Conservation (phyloP, 331 rosid genomes). For the Rosa hybrid region DNA sequence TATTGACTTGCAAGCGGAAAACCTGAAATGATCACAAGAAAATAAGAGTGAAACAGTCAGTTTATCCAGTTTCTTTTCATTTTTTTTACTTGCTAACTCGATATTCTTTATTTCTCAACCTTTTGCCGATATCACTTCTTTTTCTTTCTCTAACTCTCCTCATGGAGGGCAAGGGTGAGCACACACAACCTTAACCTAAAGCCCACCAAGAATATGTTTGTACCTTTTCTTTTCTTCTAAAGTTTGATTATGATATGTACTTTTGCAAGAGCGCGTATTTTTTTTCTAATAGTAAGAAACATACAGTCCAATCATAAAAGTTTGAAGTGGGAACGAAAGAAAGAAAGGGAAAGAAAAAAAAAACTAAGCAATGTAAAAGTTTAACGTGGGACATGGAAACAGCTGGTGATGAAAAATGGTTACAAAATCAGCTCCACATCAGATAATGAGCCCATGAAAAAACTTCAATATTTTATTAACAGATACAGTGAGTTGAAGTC, state of each 20-base stretch:
- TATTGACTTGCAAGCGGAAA: constrained; percentile 95
- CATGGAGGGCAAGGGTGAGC: background rate
- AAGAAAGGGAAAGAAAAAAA: background rate
- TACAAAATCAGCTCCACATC: background rate
- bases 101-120: background rate
- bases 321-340: background rate
- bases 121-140: background rate
- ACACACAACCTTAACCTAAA: background rate
- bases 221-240: background rate
- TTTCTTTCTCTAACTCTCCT: background rate
- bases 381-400: background rate
- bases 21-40: constrained; percentile 67
- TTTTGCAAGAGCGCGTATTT: background rate
- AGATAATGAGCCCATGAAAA: background rate
- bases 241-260: background rate
- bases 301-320: background rate
- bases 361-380: background rate
- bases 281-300: background rate
- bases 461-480: background rate
- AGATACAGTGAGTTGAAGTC: background rate
- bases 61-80: constrained; percentile 17
- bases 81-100: constrained; percentile 6
- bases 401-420: background rate
- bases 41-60: constrained; percentile 37
- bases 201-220: background rate